Conservation (phyloP, 306 rosid genomes). For the Prosopis cineraria region DNA sequence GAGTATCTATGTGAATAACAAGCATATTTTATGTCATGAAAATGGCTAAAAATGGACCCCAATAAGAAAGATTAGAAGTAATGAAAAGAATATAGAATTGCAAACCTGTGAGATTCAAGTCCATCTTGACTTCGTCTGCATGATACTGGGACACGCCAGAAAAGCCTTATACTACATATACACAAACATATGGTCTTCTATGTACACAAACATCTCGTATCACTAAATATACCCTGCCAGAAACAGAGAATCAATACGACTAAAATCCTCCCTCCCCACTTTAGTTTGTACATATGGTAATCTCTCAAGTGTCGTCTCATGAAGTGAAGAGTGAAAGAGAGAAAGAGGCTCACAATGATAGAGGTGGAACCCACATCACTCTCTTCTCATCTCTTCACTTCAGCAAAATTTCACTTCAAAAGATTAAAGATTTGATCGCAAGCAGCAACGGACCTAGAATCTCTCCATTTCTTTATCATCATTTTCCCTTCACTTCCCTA, state of each 20-base stretch:
- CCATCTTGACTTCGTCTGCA: slow-evolving; percentile 34
- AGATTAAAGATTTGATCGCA: no score
- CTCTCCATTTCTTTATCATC: no score
- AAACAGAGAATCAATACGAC: slow-evolving; percentile 49
- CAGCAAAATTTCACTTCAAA: background rate
- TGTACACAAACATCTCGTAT: slow-evolving; percentile 67
- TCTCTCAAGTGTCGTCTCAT: slow-evolving; percentile 7
- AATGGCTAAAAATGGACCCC: slow-evolving; percentile 25
- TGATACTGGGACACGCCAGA: slow-evolving; percentile 30
- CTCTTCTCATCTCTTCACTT: background rate
- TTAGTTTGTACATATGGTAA: no score
- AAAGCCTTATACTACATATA: slow-evolving; percentile 44
- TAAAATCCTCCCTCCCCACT: slow-evolving; percentile 38
- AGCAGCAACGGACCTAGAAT: no score
- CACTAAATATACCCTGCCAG: slow-evolving; percentile 48
- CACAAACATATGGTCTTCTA: slow-evolving; percentile 63
- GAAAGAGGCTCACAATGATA: background rate
- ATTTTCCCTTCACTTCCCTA: no score
- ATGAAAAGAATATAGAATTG: slow-evolving; percentile 47
- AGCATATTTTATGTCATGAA: slow-evolving; percentile 35
- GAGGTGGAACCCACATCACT: background rate
- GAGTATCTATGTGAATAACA: no score
- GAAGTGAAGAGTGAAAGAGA: background rate
- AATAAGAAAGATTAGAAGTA: slow-evolving; percentile 5
- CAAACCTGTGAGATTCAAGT: slow-evolving; percentile 35